Evolutionary conservation across 257 asterid species (phyloP), one percentile per base, ranked within the genome.

Genomic region (Salvia hispanica): DNA sequence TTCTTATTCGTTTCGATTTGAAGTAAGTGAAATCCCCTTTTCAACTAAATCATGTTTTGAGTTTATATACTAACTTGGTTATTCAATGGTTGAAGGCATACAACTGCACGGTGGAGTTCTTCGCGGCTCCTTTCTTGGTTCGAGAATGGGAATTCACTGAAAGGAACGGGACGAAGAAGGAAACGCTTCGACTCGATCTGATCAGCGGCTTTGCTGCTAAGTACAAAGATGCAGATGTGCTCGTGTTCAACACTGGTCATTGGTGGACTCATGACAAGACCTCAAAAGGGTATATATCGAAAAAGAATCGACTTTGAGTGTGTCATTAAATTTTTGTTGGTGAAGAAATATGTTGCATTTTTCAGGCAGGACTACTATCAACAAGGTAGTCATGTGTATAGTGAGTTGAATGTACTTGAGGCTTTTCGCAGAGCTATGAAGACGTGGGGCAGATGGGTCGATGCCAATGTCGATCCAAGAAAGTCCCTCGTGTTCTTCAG

Each of bases 201-300:
- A 45, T 88, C 25, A 82, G 81, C 58, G 67, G 51, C 36, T 72
- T 79, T n/a, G 86, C 94, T 52, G 81, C 81, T 62, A 78, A 76
- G 21, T 88, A 82, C 61, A 88, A 73, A 64, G 63, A 66, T 2
- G 94, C 94, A 0, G 96, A 86, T 28, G 28, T 88, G 33, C 62
- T 88, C 21, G 80, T 88, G 73, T 88, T 84, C 82, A 88, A 88
- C 82, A 88, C 96, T 0, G 94, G 96, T 14, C 96, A 88, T 51
- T 88, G 94, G 96, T 88, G 96, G 96, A 88, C 94, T 74, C 94
- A 86, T 66, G 94, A 88, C 47, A 88, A 88, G 69, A 88, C 96
- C 69, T 85, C 96, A 10, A 51, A 50, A 71, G 96, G 96, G 96
- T 86, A 80, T 56, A 48, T 16, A 6, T 33, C 31, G 3, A 5